Conservation (phyloP, 345 rosid genomes). For the Viola odorata region DNA sequence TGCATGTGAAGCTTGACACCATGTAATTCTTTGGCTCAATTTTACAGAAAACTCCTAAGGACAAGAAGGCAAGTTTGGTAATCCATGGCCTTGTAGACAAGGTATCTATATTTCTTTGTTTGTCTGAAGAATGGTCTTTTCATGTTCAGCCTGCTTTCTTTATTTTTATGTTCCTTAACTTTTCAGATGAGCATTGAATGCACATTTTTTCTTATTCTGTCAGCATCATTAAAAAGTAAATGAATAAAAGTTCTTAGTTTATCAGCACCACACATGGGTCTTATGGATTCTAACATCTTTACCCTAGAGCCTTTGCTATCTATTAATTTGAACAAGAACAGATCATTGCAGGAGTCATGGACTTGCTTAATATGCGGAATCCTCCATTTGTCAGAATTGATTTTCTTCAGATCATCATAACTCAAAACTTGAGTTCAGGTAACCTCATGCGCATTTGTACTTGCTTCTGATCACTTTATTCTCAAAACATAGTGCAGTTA, state of each 20-base stretch:
- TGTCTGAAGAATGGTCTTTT: neutral
- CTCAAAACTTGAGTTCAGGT: conserved; percentile 51
- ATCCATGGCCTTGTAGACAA: conserved; percentile 89
- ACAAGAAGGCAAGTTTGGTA: conserved; percentile 87
- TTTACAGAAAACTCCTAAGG: conserved; percentile 91
- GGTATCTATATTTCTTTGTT: conserved; percentile 35
- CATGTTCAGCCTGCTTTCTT: neutral
- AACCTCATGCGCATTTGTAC: neutral
- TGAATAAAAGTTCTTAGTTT: no score
- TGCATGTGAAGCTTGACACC: no score
- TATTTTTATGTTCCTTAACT: neutral
- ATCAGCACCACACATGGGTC: no score
- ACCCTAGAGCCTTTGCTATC: neutral
- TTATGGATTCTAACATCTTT: neutral
- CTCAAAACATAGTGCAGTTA: neutral
- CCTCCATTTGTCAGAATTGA: conserved; percentile 82
- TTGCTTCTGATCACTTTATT: neutral
- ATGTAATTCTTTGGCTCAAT: no score
- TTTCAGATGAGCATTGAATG: neutral
- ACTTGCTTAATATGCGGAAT: conserved; percentile 55
- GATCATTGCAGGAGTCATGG: conserved; percentile 84
- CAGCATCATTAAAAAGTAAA: no score
- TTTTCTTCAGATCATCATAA: conserved; percentile 56
- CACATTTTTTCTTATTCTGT: no score
- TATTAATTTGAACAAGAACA: conserved; percentile 39